Percentiles rank a stretch among this genome's conserved stretches.
phyloP scores from a whole-genome alignment of 2,329 filamentous ascomycete genomes.

The Coleophoma crateriformis region DNA sequence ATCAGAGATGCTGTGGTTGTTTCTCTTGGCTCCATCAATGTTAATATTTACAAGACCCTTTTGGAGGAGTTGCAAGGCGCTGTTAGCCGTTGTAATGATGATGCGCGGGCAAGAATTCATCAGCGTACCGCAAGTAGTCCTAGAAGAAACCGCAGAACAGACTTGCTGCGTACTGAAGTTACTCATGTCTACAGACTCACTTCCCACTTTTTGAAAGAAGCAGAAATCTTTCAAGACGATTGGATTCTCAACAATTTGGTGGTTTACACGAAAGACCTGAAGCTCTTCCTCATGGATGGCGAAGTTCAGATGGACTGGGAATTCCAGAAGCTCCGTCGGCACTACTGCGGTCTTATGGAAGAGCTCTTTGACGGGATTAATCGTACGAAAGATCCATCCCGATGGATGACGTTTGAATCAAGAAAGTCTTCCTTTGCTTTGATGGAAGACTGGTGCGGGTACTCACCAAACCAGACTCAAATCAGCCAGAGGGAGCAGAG shows the following conservation, averaged over 20 bases:
- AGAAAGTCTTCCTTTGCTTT: constrained; percentile 91
- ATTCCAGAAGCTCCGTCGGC: constrained; percentile 83
- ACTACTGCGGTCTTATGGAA: constrained; percentile 93
- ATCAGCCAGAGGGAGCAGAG: constrained; percentile 78
- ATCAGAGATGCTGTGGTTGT: constrained; percentile 88
- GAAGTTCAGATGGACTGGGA: constrained; percentile 94
- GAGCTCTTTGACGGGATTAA: constrained; percentile 90
- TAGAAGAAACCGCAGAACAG: constrained; percentile 75
- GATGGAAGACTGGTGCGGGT: constrained; percentile 99
- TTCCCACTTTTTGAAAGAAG: constrained; percentile 76
- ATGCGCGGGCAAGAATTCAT: constrained; percentile 81
- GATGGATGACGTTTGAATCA: constrained; percentile 97
- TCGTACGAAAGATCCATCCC: constrained; percentile 73
- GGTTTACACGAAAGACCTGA: constrained; percentile 84
- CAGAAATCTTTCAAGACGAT: constrained; percentile 77
- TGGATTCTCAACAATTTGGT: constrained; percentile 88
- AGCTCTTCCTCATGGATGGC: constrained; percentile 89
- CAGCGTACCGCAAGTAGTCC: constrained; percentile 80
- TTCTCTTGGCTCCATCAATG: constrained; percentile 90
- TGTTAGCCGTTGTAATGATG: constrained; percentile 80
- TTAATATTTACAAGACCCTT: constrained; percentile 85
- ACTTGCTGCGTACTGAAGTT: constrained; percentile 85
- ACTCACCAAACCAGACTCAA: constrained; percentile 83
- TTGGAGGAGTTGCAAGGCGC: constrained; percentile 86
- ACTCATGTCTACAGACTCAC: constrained; percentile 95